phyloP scores from a whole-genome alignment of 495 filamentous ascomycete genomes.

The Lophiostoma macrostomum region DNA sequence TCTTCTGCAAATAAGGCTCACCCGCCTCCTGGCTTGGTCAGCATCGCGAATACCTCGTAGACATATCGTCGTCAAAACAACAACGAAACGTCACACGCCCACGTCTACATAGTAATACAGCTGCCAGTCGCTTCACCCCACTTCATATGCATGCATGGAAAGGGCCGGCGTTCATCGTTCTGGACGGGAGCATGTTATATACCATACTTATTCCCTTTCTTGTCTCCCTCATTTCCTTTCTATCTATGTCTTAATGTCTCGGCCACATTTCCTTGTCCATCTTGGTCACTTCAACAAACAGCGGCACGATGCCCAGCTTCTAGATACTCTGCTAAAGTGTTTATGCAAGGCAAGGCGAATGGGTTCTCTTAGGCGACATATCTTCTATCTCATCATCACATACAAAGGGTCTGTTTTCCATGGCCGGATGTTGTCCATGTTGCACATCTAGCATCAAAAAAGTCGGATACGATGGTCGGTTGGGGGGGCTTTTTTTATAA shows the following conservation, averaged over 20 bases:
- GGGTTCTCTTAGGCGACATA: no score
- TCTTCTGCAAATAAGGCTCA: conserved; percentile 20
- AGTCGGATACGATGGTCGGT: no score
- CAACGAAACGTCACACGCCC: conserved; percentile 15
- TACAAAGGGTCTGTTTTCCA: no score
- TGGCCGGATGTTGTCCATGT: no score
- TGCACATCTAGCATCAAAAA: no score
- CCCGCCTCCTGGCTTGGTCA: conserved; percentile 11
- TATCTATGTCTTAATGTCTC: not conserved
- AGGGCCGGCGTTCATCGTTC: not conserved
- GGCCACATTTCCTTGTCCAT: no score
- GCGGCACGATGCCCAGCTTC: no score
- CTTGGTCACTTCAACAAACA: no score
- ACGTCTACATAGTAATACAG: conserved; percentile 10
- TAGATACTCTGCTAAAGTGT: no score
- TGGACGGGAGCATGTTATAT: conserved; percentile 26
- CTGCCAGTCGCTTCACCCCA: conserved; percentile 1
- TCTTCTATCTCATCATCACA: no score
- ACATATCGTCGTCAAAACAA: conserved; percentile 3
- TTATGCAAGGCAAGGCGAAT: no score
- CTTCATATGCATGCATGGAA: conserved; percentile 17
- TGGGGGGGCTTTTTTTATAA: no score
- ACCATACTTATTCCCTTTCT: conserved; percentile 14
- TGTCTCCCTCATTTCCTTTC: conserved; percentile 5
- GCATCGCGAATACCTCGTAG: conserved; percentile 26